These are phyloP conservation scores for Penicillium nordicum DNA, from an alignment of 2,329 filamentous ascomycete genomes.

Conservation along the genomic window DNA sequence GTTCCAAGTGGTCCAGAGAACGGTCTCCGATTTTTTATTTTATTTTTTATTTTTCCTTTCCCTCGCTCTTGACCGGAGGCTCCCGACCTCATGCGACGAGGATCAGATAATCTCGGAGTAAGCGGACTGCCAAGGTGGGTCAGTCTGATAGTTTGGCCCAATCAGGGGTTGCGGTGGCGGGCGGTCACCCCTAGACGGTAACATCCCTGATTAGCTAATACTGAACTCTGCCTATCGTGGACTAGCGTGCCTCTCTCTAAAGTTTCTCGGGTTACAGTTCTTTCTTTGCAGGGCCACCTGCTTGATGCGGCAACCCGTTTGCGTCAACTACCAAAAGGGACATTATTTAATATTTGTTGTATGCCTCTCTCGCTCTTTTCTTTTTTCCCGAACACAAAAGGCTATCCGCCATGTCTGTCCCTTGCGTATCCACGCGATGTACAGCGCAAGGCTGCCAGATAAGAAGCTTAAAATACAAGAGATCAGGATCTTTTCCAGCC, in stretches of 20 bases:
- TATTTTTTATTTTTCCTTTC: not conserved
- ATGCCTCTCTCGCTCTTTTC: not conserved
- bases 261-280: not conserved
- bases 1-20: not conserved
- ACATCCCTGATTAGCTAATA: not conserved
- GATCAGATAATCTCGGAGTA: conserved; percentile 4
- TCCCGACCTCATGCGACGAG: not conserved
- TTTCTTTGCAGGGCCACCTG: not conserved
- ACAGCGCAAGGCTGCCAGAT: not conserved
- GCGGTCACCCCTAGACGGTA: not conserved
- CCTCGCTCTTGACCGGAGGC: not conserved
- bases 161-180: not conserved
- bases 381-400: not conserved
- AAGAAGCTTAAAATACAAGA: not conserved
- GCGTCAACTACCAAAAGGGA: not conserved
- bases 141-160: not conserved
- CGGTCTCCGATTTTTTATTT: not conserved
- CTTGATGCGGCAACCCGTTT: conserved; percentile 4
- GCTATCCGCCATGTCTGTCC: not conserved
- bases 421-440: not conserved
- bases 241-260: not conserved
- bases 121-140: not conserved
- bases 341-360: not conserved
- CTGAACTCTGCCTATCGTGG: not conserved
- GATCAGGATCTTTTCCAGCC: too few species aligned